Evolutionary conservation across 148 eudicot species (phyloP), one percentile per base, ranked within the genome.

Genomic region (Arctostaphylos glauca): DNA sequence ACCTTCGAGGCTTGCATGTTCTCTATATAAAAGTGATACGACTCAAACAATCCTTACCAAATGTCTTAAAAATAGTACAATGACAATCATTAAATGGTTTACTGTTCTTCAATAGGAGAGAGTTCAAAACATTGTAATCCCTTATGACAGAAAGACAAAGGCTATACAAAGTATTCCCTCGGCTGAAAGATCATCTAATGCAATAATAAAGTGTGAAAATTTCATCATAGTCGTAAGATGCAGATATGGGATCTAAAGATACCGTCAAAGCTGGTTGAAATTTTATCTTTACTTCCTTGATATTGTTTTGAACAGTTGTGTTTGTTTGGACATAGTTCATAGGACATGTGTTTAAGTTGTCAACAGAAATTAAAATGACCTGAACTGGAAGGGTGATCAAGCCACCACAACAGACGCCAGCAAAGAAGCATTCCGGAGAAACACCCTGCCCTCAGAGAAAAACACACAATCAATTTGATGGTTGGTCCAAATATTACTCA

Each of bases 401-500:
- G 80, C 98, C 96, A 81, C 98, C 98, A 89, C 92, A 90, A 83
- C 98, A 95, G 74, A 94, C 98, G 77, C 98, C 98, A 56, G 91
- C 96, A 88, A 95, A 95, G 91, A 95, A 95, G 84, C 85, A 95
- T 75, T 94, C 98, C 3, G 98, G 95, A 83, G 98, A 90, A 83
- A 94, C 89, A 75, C 89, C 98, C 98, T 94, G 91, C 79, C 85
- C 31, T 60, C 60, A 87, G 18, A 59, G 70, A 43, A 7, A 80
- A 75, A 70, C 5, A 43, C 15, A 18, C 53, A 9, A 41, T 38
- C 4, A 46, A 23, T 68, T 19, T 3, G 7, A 71, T 78, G 67
- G 41, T 16, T 8, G 2, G 7, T 74, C 77, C n/a, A 74, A 73
- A 46, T 19, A 46, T 46, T 79, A 79, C 48, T 60, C 49, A 59